Evolutionary conservation across 139 green algal species (phyloP).

Genomic region (Haematococcus lacustris): DNA sequence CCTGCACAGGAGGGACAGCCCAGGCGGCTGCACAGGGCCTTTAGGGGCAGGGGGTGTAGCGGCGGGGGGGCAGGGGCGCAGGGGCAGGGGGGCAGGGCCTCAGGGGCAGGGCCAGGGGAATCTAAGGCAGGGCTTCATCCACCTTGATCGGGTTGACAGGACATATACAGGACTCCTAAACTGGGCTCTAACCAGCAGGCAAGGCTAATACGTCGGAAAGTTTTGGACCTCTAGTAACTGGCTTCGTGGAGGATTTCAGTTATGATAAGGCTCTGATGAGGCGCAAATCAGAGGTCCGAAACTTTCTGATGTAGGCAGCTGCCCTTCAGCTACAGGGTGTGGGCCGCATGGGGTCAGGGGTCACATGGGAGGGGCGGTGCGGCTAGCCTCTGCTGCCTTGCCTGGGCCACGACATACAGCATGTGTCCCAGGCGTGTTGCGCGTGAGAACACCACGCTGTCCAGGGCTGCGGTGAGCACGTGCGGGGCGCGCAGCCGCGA

Average conservation of each 20-base stretch:
- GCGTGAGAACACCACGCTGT: slow-evolving; percentile 57
- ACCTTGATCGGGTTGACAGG: not conserved
- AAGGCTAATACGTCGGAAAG: too few relatives aligned
- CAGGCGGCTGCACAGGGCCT: not conserved
- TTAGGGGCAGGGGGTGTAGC: too few relatives aligned
- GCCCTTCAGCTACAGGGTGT: too few relatives aligned
- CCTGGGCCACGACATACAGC: slow-evolving; percentile 69
- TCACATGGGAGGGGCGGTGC: not conserved
- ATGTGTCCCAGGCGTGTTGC: slow-evolving; percentile 69
- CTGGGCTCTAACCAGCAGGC: not conserved
- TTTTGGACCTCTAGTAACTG: too few relatives aligned
- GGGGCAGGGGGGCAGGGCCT: not conserved
- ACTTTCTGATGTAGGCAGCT: not conserved
- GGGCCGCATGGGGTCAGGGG: too few relatives aligned
- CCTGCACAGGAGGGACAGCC: slow-evolving; percentile 30
- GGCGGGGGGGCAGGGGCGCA: too few relatives aligned
- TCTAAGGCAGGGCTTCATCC: not conserved
- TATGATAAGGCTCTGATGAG: not conserved
- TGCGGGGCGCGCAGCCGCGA: slow-evolving; percentile 51
- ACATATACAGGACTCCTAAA: not conserved
- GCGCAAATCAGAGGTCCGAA: not conserved
- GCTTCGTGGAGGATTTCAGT: not conserved
- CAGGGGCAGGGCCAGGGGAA: not conserved
- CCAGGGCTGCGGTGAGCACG: slow-evolving; percentile 69
- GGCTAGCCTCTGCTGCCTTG: not conserved